phyloP scores from a whole-genome alignment of 164 flowering plant species.

The Stephania cephalantha region DNA sequence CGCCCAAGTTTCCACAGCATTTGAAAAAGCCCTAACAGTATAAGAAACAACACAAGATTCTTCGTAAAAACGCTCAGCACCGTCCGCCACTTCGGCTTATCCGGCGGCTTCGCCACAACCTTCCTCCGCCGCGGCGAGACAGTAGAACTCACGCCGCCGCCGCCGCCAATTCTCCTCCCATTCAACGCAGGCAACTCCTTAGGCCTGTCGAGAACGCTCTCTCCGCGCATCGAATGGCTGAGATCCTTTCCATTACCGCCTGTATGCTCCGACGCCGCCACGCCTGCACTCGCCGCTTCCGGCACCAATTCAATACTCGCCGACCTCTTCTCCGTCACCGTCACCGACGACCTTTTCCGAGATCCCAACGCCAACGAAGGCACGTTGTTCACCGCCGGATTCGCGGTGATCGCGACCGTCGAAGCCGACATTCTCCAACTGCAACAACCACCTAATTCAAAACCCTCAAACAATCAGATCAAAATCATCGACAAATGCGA shows the following conservation, averaged over 20 bases:
- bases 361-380: conserved; percentile 25
- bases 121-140: conserved; percentile 38
- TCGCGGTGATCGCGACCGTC: conserved; percentile 63
- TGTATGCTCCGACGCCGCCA: conserved; percentile 2
- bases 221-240: conserved; percentile 48
- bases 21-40: conserved; percentile 48
- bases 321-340: conserved; percentile 22
- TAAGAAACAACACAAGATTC: conserved; percentile 48
- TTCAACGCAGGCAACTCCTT: conserved; percentile 21
- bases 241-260: conserved; percentile 34
- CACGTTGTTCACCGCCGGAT: conserved; percentile 23
- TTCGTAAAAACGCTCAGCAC: conserved; percentile 44
- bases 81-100: conserved; percentile 56
- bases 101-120: conserved; percentile 19
- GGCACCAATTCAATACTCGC: conserved; percentile 15
- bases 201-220: conserved; percentile 36
- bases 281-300: conserved; percentile 18
- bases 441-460: neutral
- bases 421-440: conserved; percentile 30
- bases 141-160: conserved; percentile 13
- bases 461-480: neutral
- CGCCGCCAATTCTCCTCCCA: conserved; percentile 17
- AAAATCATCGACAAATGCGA: neutral
- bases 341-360: conserved; percentile 14
- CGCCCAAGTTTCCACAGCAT: conserved; percentile 36